A percentile compares a stretch with the other conserved stretches of the same genome.
These are phyloP conservation scores for Penicillium corylophilum DNA, from an alignment of 2,329 filamentous ascomycete genomes.

Conservation along the genomic window DNA sequence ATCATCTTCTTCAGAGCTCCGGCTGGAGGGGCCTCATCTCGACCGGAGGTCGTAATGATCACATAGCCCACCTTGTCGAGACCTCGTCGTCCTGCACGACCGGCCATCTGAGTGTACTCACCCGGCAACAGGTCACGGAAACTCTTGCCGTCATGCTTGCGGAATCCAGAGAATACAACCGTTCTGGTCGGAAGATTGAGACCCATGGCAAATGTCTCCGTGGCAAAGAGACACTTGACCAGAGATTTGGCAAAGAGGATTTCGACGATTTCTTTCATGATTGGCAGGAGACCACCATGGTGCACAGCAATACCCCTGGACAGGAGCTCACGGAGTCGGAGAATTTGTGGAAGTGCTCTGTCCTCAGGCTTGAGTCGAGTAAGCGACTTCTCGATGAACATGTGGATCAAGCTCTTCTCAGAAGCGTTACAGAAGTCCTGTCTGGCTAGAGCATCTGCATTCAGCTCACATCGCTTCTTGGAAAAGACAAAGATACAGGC, in stretches of 20 bases:
- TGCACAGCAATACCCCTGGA: constrained; percentile 91
- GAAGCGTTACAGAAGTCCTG: constrained; percentile 90
- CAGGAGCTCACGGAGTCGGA: constrained; percentile 80
- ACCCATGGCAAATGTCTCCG: constrained; percentile 98
- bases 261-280: constrained; percentile 97
- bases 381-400: constrained; percentile 94
- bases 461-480: constrained; percentile 95
- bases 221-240: constrained; percentile 96
- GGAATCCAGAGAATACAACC: constrained; percentile 94
- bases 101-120: constrained; percentile 98
- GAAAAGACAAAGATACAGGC: constrained; percentile 98
- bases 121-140: constrained; percentile 91
- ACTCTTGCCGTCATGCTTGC: constrained; percentile 90
- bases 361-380: constrained; percentile 90
- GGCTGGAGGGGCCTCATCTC: constrained; percentile 84
- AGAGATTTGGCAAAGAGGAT: constrained; percentile 92
- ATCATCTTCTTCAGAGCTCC: constrained; percentile 88
- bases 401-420: constrained; percentile 96
- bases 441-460: constrained; percentile 90
- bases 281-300: constrained; percentile 89
- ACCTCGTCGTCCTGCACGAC: constrained; percentile 86
- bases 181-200: constrained; percentile 93
- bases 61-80: constrained; percentile 90
- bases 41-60: constrained; percentile 80
- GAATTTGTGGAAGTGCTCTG: constrained; percentile 84